phyloP scores from a whole-genome alignment of 2,329 filamentous ascomycete species.

The Fusarium sp. region DNA sequence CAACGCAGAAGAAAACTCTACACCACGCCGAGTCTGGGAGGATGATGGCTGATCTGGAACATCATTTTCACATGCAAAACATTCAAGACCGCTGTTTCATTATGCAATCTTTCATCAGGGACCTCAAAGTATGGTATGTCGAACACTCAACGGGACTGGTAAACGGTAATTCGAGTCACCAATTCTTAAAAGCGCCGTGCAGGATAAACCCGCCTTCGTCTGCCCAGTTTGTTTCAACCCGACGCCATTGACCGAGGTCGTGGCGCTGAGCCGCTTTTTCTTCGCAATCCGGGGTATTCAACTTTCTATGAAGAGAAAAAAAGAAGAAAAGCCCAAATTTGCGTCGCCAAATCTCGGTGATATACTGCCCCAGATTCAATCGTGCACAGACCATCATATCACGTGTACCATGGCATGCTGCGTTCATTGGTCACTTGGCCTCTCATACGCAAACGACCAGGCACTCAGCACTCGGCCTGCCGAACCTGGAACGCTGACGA shows the following conservation, averaged over 20 bases:
- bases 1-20: background rate
- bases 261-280: slow-evolving; percentile 64
- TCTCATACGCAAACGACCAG: slow-evolving; percentile 39
- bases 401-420: slow-evolving; percentile 25
- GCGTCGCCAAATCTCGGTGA: background rate
- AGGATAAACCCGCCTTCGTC: slow-evolving; percentile 56
- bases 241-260: slow-evolving; percentile 53
- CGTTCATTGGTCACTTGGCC: slow-evolving; percentile 37
- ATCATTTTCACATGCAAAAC: slow-evolving; percentile 3
- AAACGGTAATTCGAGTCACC: slow-evolving; percentile 65
- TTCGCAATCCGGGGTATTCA: slow-evolving; percentile 67
- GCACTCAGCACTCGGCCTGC: slow-evolving; percentile 31
- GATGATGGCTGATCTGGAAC: background rate
- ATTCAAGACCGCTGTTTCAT: background rate
- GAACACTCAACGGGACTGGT: slow-evolving; percentile 73
- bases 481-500: slow-evolving; percentile 38
- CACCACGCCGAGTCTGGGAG: background rate
- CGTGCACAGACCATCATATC: slow-evolving; percentile 45
- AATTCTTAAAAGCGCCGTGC: slow-evolving; percentile 72
- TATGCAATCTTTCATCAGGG: slow-evolving; percentile 1
- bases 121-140: slow-evolving; percentile 54
- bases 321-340: slow-evolving; percentile 34
- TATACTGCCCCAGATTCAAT: slow-evolving; percentile 21
- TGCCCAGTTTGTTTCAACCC: slow-evolving; percentile 70
- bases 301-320: slow-evolving; percentile 62